phyloP scores from a whole-genome alignment of 441 rosid genomes.

The Isatis lusitanica region DNA sequence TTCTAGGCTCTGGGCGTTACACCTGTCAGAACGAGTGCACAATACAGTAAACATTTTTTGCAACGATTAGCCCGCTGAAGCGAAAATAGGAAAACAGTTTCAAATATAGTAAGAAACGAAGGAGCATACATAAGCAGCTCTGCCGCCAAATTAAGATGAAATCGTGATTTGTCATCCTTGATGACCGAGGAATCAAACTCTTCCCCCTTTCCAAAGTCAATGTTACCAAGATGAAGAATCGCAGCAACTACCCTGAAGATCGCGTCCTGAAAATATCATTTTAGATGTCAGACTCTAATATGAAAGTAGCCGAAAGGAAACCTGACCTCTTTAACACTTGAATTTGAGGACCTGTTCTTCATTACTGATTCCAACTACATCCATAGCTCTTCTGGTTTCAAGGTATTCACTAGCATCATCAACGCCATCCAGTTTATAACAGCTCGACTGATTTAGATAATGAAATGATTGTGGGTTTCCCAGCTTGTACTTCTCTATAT shows the following conservation, averaged over 20 bases:
- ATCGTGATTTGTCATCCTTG: conserved; percentile 55
- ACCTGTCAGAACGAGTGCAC: conserved; percentile 44
- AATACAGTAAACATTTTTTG: not conserved
- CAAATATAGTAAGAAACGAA: conserved; percentile 20
- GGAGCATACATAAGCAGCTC: conserved; percentile 55
- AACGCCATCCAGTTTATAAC: conserved; percentile 62
- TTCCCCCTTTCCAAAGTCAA: conserved; percentile 62
- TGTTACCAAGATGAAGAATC: conserved; percentile 72
- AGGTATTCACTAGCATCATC: conserved; percentile 67
- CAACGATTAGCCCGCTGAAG: conserved; percentile 8
- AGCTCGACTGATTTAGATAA: conserved; percentile 64
- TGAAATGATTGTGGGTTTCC: conserved; percentile 56
- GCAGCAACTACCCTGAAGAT: conserved; percentile 79
- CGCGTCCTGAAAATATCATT: conserved; percentile 54
- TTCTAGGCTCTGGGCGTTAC: conserved; percentile 66
- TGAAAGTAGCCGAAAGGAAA: conserved; percentile 1
- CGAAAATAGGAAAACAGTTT: conserved; percentile 5
- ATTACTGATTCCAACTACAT: conserved; percentile 69
- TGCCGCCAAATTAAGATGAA: conserved; percentile 64
- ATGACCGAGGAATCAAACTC: conserved; percentile 65
- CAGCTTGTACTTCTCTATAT: conserved; percentile 54
- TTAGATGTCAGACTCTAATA: conserved; percentile 35
- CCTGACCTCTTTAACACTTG: conserved; percentile 19
- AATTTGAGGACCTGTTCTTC: conserved; percentile 54
- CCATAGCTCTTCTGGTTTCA: conserved; percentile 71